Conservation (phyloP, 2,329 filamentous ascomycete genomes). For the Cytospora paraplurivora region DNA sequence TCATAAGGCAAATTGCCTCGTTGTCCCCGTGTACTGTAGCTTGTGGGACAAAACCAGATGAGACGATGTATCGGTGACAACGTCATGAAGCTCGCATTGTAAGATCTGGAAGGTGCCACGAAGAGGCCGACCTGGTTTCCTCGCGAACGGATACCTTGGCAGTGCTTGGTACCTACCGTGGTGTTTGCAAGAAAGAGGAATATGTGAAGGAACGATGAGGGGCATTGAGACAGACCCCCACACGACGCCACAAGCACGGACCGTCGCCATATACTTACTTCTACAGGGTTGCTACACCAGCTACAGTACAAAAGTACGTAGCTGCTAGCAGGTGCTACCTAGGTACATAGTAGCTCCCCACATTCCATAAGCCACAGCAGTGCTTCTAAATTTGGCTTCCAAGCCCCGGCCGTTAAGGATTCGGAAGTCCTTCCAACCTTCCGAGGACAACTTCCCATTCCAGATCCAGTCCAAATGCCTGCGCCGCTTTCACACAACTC, state of each 20-base stretch:
- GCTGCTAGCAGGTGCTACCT: too few relatives aligned
- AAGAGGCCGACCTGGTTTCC: conserved; percentile 1
- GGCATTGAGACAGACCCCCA: too few relatives aligned
- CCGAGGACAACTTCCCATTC: background rate
- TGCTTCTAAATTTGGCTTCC: background rate
- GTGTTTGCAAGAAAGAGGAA: background rate
- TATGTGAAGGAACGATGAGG: too few relatives aligned
- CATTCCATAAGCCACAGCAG: conserved; percentile 1
- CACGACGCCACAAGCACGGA: too few relatives aligned
- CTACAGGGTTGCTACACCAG: too few relatives aligned
- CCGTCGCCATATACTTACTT: too few relatives aligned
- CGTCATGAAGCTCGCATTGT: background rate
- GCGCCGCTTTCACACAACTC: conserved; percentile 1
- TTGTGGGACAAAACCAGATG: background rate
- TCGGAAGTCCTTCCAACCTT: background rate
- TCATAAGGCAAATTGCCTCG: conserved; percentile 9
- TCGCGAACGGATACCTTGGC: too few relatives aligned
- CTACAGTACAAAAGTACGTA: too few relatives aligned
- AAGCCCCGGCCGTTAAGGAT: background rate
- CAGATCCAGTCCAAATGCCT: background rate
- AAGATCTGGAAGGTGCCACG: background rate
- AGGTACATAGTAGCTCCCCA: too few relatives aligned
- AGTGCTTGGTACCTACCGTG: background rate
- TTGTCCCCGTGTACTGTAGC: background rate
- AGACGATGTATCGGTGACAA: too few relatives aligned